Evolutionary conservation across 768 basidiomycete species (phyloP).

Genomic region (Boletus sensibilis): DNA sequence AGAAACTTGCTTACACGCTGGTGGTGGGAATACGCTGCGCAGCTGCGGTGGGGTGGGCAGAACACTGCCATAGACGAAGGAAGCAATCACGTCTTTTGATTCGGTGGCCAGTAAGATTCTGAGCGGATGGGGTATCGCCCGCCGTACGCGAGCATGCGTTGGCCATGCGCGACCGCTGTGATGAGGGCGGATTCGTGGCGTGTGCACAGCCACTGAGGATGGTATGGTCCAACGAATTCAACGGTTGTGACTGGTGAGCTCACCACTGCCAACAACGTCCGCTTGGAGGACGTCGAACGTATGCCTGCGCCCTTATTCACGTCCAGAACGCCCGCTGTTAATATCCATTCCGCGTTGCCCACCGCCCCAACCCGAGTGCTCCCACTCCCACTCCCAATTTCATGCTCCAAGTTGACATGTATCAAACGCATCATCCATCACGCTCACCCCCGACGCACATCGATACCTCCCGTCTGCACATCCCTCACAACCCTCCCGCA

Average conservation of each 20-base stretch:
- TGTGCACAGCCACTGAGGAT: conserved; percentile 10
- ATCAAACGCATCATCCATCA: conserved; percentile 18
- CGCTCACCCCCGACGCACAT: conserved; percentile 13
- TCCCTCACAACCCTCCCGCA: background rate
- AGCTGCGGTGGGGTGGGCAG: background rate
- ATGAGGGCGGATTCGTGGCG: background rate
- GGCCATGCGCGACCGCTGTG: background rate
- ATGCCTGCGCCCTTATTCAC: conserved; percentile 1
- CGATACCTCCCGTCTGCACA: conserved; percentile 1
- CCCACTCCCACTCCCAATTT: background rate
- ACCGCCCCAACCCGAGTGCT: background rate
- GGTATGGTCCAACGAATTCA: background rate
- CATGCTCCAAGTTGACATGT: background rate
- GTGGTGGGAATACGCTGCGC: background rate
- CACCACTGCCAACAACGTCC: background rate
- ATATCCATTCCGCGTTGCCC: conserved; percentile 2
- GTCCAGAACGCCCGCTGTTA: background rate
- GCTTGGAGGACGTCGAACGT: background rate
- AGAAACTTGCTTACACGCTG: too few relatives aligned
- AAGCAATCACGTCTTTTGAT: too few relatives aligned
- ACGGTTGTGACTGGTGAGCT: background rate
- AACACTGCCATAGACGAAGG: too few relatives aligned
- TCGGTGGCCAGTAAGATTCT: too few relatives aligned
- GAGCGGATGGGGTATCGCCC: too few relatives aligned
- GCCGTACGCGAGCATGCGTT: background rate